Conservation (phyloP, 495 filamentous ascomycete genomes). For the Cudoniella acicularis region DNA sequence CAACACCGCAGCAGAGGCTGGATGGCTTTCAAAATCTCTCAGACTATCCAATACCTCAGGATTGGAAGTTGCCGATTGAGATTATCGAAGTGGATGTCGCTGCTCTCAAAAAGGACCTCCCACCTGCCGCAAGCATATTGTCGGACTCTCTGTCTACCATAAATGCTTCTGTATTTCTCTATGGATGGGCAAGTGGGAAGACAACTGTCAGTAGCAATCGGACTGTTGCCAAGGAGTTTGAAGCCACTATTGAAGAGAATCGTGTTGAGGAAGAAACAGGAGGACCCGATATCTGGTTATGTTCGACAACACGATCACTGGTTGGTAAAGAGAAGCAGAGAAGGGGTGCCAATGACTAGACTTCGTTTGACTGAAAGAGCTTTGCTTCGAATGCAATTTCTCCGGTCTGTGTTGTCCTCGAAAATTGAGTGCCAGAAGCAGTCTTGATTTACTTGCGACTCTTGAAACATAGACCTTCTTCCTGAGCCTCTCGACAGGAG, state of each 20-base stretch:
- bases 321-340: conserved; percentile 48
- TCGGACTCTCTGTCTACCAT: conserved; percentile 49
- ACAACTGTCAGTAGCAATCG: conserved; percentile 70
- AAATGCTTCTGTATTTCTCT: conserved; percentile 65
- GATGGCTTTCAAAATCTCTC: conserved; percentile 28
- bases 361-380: too few species aligned
- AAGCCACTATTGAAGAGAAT: conserved; percentile 44
- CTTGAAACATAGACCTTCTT: too few species aligned
- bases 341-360: conserved; percentile 3
- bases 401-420: too few species aligned
- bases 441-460: too few species aligned
- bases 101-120: conserved; percentile 9
- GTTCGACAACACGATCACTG: conserved; percentile 58
- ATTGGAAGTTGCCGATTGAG: conserved; percentile 29
- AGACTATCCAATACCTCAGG: conserved; percentile 20
- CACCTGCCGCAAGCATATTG: conserved; percentile 26
- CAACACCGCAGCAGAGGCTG: conserved; percentile 2
- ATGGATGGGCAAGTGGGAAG: conserved; percentile 57
- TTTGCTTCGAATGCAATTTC: too few species aligned
- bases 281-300: conserved; percentile 59
- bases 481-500: too few species aligned
- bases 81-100: conserved; percentile 23
- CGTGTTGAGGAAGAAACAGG: conserved; percentile 29
- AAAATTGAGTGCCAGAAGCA: too few species aligned
- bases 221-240: conserved; percentile 58